Percentiles rank a stretch among this genome's conserved stretches.
Evolutionary conservation across 1,284 basidiomycete species (phyloP).

Genomic region (Trichosporon ovoides): DNA sequence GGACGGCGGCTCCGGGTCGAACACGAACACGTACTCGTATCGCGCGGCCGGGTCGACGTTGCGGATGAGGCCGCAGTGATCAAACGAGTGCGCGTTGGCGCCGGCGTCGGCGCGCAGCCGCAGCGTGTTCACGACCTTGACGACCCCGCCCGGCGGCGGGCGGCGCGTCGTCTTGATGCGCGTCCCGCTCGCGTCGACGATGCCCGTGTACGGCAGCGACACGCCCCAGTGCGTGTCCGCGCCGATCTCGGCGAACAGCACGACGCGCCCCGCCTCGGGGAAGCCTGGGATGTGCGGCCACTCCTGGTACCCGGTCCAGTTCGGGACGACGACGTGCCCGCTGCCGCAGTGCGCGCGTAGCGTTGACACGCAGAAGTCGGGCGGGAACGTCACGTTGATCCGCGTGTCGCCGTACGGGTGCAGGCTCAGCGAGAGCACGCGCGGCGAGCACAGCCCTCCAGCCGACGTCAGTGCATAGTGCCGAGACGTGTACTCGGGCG

Average conservation of each 20-base stretch:
- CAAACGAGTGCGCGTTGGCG: neutral
- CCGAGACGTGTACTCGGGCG: neutral
- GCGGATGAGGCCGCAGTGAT: neutral
- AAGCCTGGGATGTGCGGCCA: neutral
- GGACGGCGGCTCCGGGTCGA: neutral
- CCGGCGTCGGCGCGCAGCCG: neutral
- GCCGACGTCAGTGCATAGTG: neutral
- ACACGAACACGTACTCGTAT: conserved; percentile 4
- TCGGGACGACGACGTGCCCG: neutral
- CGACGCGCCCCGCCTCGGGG: neutral
- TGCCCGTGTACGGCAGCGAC: neutral
- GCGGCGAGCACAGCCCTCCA: neutral
- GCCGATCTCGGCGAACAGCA: neutral
- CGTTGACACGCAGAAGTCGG: neutral
- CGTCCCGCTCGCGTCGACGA: neutral
- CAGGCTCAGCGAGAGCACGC: neutral
- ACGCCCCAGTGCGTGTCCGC: neutral
- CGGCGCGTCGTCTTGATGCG: neutral
- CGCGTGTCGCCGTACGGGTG: neutral
- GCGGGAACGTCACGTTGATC: neutral
- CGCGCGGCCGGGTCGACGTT: neutral
- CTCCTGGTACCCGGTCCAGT: neutral
- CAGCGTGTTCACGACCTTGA: conserved; percentile 1
- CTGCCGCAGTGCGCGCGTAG: neutral
- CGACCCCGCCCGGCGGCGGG: neutral